phyloP scores from a whole-genome alignment of 169 alveolate genomes.

The Plasmodium coatneyi region DNA sequence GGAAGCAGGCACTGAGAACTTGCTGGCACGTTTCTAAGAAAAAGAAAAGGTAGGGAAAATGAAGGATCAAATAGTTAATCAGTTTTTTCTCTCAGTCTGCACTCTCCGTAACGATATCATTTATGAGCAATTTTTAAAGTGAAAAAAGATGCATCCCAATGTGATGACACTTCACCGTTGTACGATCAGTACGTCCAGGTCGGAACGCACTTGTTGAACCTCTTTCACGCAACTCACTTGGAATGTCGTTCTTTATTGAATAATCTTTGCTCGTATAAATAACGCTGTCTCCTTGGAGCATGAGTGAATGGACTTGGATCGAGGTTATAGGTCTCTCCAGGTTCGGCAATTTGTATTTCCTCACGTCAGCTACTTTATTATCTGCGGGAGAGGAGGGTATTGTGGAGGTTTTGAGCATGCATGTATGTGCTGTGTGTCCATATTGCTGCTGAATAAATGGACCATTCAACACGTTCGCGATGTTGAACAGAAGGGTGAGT shows the following conservation, averaged over 20 bases:
- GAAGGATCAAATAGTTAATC: neutral
- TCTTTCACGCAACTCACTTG: neutral
- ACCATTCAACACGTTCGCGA: neutral
- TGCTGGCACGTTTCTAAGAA: slow-evolving; percentile 5
- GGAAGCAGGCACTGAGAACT: neutral
- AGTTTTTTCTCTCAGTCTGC: neutral
- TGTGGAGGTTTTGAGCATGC: neutral
- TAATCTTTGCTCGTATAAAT: neutral
- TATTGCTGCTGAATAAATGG: neutral
- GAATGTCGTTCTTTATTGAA: neutral
- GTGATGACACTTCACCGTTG: neutral
- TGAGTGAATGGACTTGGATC: neutral
- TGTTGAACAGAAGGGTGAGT: neutral
- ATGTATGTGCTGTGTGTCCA: neutral
- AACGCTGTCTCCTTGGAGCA: neutral
- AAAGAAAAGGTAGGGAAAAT: neutral
- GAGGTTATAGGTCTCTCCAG: neutral
- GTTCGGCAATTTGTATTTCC: neutral
- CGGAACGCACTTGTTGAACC: neutral
- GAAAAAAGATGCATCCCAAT: neutral
- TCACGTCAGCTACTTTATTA: neutral
- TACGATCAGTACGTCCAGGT: neutral
- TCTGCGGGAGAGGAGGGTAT: neutral
- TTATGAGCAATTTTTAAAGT: neutral
- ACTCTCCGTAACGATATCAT: neutral